Conservation (phyloP, 257 asterid species). For the Eucommia ulmoides region DNA sequence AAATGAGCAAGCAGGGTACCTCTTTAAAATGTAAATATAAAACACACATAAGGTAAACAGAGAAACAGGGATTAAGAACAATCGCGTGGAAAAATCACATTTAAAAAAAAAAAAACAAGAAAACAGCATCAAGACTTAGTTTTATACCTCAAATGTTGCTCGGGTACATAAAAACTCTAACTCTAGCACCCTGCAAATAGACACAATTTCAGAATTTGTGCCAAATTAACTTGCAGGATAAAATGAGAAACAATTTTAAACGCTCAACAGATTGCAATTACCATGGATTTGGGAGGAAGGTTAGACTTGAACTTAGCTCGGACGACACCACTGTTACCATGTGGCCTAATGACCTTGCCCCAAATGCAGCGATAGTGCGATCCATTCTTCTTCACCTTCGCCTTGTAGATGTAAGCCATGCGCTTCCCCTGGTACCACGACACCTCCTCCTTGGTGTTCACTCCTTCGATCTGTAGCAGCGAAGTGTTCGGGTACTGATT, state of each 20-base stretch:
- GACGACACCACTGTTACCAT: constrained; percentile 81
- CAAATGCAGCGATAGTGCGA: constrained; percentile 89
- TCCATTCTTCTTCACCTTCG: constrained; percentile 72
- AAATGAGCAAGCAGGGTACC: too few species aligned
- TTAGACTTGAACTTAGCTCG: constrained; percentile 72
- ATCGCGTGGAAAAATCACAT: too few species aligned
- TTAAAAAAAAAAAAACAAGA: too few species aligned
- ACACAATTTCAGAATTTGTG: not conserved
- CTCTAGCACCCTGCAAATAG: constrained; percentile 41
- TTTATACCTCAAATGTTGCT: constrained; percentile 59
- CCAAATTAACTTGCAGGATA: not conserved
- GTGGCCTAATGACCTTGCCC: constrained; percentile 82
- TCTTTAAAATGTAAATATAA: too few species aligned
- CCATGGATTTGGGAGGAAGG: constrained; percentile 73
- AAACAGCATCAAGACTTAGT: too few species aligned
- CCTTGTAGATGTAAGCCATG: constrained; percentile 86
- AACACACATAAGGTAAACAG: too few species aligned
- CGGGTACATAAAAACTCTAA: constrained; percentile 67
- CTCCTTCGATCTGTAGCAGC: constrained; percentile 79
- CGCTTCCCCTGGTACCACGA: constrained; percentile 76
- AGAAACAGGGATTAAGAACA: too few species aligned
- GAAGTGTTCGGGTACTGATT: constrained; percentile 95
- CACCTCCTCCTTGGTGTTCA: constrained; percentile 86
- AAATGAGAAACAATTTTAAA: not conserved
- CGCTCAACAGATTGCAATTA: constrained; percentile 1